Base-by-base conservation (phyloP, 148 eudicot genomes). In the Diospyros kaki region DNA sequence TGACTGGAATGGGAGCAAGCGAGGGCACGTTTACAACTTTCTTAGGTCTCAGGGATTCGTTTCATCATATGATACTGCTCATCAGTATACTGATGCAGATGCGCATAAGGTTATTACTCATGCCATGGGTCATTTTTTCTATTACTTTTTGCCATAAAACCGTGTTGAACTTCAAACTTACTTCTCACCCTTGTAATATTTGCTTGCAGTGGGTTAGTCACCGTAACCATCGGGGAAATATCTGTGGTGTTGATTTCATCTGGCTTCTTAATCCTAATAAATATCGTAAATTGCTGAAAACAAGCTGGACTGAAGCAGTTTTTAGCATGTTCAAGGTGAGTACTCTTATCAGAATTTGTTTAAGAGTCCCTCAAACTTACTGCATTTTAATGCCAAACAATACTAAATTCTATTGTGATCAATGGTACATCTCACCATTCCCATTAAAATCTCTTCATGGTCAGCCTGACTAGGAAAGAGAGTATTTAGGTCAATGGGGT, bases 1-100 rank as follows among this genome's bases (percentile, higher is more conserved):
- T 65, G 99, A 96, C 66, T 96, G 99, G 99, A 96, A 96, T 66
- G 99, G 99, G 53, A 96, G 99, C 85, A 96, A 96, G 85, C 85
- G 97, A 52, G 99, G 99, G 46, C 98, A 93, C 79, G 90, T 96
- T 72, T 96, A 93, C 86, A 91, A 96, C 83, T 93, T 96, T 76
- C 81, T 96, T 38, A 82, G 98, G 80, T 96, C 99, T 64, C 99
- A 91, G 75, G 99, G 99, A 59, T 93, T 96, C 76, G 97, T 91
- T 79, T 96, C 98, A 17, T 89, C 99, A 28, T 96, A 96, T 91
- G 99, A 96, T 86, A 96, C 97, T 59, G 99, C 99, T 81, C 99
- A 96, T 82, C 97, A 85, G 81, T 96, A 96, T 80, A 83, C 93
- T 40, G 99, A 96, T 81, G 82, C 89, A 38, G 99, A 96, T 84